phyloP scores from a whole-genome alignment of 2,329 filamentous ascomycete genomes.

The Alternaria rosae region DNA sequence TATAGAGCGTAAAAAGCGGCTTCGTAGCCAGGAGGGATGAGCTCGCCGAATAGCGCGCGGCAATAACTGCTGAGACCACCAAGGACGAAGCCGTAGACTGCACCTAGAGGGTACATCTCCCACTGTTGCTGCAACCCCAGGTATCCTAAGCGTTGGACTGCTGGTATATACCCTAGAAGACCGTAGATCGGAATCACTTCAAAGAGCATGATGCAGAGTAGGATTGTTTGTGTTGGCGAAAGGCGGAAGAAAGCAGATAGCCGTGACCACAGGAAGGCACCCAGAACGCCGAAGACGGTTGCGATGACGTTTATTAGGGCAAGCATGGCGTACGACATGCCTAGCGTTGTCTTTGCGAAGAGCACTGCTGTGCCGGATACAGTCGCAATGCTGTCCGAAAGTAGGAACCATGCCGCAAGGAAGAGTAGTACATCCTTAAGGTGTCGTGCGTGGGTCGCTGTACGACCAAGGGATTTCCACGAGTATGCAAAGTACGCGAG shows the following conservation, averaged over 20 bases:
- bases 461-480: slow-evolving; percentile 86
- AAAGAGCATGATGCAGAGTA: slow-evolving; percentile 89
- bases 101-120: slow-evolving; percentile 95
- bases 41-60: slow-evolving; percentile 87
- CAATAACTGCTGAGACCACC: slow-evolving; percentile 94
- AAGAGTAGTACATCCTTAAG: slow-evolving; percentile 79
- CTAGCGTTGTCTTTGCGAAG: slow-evolving; percentile 91
- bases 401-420: slow-evolving; percentile 88
- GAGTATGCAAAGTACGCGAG: slow-evolving; percentile 79
- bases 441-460: slow-evolving; percentile 74
- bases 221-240: slow-evolving; percentile 83
- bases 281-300: slow-evolving; percentile 81
- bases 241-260: slow-evolving; percentile 75
- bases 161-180: slow-evolving; percentile 83
- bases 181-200: slow-evolving; percentile 94
- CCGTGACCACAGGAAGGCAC: slow-evolving; percentile 88
- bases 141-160: slow-evolving; percentile 75
- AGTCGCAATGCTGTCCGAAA: slow-evolving; percentile 93
- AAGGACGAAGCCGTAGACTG: slow-evolving; percentile 90
- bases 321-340: slow-evolving; percentile 87
- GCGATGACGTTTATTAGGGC: slow-evolving; percentile 94
- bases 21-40: slow-evolving; percentile 93
- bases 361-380: slow-evolving; percentile 93
- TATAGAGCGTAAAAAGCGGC: slow-evolving; percentile 97
- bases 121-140: slow-evolving; percentile 90